phyloP scores from a whole-genome alignment of 345 rosid species.

The Xanthoceras sorbifolium region DNA sequence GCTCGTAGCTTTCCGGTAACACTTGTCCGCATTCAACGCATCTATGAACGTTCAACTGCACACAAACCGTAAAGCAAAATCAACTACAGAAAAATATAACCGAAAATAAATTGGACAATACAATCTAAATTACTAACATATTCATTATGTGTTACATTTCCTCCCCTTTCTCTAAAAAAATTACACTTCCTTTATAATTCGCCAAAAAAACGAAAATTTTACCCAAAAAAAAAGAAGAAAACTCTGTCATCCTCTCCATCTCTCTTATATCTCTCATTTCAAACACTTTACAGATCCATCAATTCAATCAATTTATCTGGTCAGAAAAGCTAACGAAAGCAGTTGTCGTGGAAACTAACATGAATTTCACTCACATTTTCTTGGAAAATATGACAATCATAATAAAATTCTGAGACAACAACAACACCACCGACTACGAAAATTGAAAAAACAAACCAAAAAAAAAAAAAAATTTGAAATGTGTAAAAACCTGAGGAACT shows the following conservation, averaged over 20 bases:
- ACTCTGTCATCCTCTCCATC: too few relatives aligned
- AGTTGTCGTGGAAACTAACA: background rate
- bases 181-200: too few relatives aligned
- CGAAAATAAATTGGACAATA: too few relatives aligned
- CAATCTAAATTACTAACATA: too few relatives aligned
- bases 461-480: background rate
- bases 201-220: too few relatives aligned
- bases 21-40: conserved; percentile 84
- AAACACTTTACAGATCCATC: too few relatives aligned
- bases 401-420: background rate
- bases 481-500: conserved; percentile 63
- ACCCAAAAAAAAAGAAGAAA: too few relatives aligned
- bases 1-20: conserved; percentile 78
- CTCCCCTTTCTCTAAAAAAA: too few relatives aligned
- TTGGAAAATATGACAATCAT: background rate
- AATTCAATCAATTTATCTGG: too few relatives aligned
- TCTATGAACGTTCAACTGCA: conserved; percentile 55
- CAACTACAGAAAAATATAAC: conserved; percentile 1
- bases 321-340: too few relatives aligned
- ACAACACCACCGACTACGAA: background rate
- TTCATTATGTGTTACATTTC: too few relatives aligned
- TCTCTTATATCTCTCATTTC: too few relatives aligned
- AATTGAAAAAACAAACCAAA: background rate
- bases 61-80: background rate
- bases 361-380: background rate